A percentile compares a stretch with the other conserved stretches of the same genome.
Conservation (phyloP, 23 red algal genomes). For the Chondrus crispus region DNA sequence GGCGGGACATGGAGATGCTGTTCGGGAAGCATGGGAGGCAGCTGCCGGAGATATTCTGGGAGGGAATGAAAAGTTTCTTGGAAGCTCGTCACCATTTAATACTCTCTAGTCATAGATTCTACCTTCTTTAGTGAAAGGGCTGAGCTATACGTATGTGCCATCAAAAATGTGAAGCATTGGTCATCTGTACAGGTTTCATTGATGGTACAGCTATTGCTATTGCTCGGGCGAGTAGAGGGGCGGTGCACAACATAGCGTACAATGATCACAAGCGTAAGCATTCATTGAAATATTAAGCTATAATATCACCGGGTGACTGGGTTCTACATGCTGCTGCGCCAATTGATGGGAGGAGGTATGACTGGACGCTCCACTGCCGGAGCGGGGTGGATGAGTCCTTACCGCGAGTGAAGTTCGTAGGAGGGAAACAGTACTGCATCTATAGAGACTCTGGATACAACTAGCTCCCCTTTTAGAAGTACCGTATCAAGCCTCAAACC, state of each 20-base stretch:
- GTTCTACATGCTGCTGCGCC: neutral
- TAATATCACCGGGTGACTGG: neutral
- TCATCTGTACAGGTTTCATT: neutral
- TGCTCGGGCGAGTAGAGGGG: neutral
- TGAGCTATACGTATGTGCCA: neutral
- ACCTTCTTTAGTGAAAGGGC: neutral
- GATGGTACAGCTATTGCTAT: neutral
- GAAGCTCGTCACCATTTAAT: neutral
- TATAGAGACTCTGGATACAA: neutral
- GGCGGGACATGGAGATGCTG: neutral
- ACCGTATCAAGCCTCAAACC: neutral
- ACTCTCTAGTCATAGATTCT: neutral
- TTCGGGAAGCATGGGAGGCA: neutral
- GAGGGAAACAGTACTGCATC: neutral
- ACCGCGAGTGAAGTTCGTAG: neutral
- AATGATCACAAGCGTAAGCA: neutral
- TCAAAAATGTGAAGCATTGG: neutral
- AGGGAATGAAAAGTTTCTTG: neutral
- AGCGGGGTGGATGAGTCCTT: neutral
- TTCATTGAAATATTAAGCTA: neutral
- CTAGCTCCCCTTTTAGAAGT: neutral
- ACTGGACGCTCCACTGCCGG: neutral
- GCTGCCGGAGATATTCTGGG: neutral
- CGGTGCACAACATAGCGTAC: neutral
- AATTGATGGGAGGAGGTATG: neutral